phyloP scores from a whole-genome alignment of 2,329 filamentous ascomycete genomes.

The Ilyonectria mors-panacis region DNA sequence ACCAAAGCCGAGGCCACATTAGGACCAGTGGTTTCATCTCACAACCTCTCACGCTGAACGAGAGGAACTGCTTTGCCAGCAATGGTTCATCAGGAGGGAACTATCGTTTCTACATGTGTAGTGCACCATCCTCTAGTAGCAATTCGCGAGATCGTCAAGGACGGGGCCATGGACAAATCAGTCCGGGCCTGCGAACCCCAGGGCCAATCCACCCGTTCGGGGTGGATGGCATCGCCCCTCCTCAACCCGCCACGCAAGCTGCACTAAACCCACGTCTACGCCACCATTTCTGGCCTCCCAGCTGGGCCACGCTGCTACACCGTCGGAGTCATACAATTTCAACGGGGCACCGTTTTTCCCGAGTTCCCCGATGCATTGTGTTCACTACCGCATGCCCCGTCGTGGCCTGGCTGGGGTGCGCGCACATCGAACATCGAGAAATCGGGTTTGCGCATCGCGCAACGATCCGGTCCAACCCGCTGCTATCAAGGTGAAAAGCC shows the following conservation, averaged over 20 bases:
- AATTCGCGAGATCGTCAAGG: not conserved
- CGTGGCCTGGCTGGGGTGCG: not conserved
- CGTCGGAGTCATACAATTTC: conserved; percentile 33
- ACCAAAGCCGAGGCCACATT: conserved; percentile 31
- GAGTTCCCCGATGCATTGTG: conserved; percentile 11
- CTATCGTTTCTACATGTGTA: not conserved
- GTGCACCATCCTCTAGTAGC: not conserved
- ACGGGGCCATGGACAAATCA: not conserved
- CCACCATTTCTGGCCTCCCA: conserved; percentile 44
- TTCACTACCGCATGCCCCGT: conserved; percentile 11
- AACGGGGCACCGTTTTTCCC: conserved; percentile 2
- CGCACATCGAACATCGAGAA: conserved; percentile 7
- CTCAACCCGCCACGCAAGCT: conserved; percentile 49
- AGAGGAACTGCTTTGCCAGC: conserved; percentile 2
- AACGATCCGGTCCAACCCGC: conserved; percentile 26
- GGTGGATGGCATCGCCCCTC: conserved; percentile 47
- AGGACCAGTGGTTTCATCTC: conserved; percentile 32
- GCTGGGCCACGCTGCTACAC: conserved; percentile 33
- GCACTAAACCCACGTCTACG: conserved; percentile 46
- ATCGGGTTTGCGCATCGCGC: conserved; percentile 23
- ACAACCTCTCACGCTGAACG: conserved; percentile 14
- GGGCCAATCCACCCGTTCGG: conserved; percentile 26
- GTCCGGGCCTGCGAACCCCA: conserved; percentile 11
- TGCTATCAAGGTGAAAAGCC: conserved; percentile 30
- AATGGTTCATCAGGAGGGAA: not conserved